These are phyloP conservation scores for Wickerhamomyces queroliae DNA, from an alignment of 805 yeast species.

Conservation along the genomic window DNA sequence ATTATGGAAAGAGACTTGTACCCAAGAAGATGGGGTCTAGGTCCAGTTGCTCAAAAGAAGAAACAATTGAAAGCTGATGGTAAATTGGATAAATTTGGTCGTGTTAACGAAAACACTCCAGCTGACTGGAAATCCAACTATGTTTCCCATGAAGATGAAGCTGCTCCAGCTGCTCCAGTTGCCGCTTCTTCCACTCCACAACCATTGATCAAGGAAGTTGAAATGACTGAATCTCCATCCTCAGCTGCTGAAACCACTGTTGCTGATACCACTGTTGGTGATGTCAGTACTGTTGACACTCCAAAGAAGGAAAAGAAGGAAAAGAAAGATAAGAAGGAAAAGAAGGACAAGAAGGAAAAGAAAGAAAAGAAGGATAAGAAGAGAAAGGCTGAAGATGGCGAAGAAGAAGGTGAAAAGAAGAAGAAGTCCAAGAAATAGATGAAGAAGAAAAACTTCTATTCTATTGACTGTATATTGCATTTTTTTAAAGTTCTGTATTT, in stretches of 20 bases:
- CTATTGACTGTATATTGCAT: neutral
- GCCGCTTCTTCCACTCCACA: constrained; percentile 32
- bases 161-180: constrained; percentile 41
- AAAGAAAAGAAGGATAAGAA: constrained; percentile 52
- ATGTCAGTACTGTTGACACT: constrained; percentile 19
- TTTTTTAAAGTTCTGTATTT: neutral
- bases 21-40: constrained; percentile 99
- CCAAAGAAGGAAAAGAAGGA: constrained; percentile 36
- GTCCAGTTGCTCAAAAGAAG: constrained; percentile 98
- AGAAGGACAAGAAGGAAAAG: constrained; percentile 58
- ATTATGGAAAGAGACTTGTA: constrained; percentile 99
- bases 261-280: constrained; percentile 23
- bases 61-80: constrained; percentile 97
- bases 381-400: constrained; percentile 47
- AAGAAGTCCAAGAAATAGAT: constrained; percentile 38
- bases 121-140: constrained; percentile 84
- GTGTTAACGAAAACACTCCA: constrained; percentile 92
- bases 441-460: neutral
- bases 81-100: constrained; percentile 93
- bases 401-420: constrained; percentile 40
- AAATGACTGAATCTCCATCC: constrained; percentile 22
- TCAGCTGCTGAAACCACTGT: constrained; percentile 19
- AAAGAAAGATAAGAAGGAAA: constrained; percentile 49
- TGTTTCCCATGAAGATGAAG: constrained; percentile 61
- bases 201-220: constrained; percentile 41